Conservation (phyloP, 306 rosid genomes). For the Cicer chorassanicum region DNA sequence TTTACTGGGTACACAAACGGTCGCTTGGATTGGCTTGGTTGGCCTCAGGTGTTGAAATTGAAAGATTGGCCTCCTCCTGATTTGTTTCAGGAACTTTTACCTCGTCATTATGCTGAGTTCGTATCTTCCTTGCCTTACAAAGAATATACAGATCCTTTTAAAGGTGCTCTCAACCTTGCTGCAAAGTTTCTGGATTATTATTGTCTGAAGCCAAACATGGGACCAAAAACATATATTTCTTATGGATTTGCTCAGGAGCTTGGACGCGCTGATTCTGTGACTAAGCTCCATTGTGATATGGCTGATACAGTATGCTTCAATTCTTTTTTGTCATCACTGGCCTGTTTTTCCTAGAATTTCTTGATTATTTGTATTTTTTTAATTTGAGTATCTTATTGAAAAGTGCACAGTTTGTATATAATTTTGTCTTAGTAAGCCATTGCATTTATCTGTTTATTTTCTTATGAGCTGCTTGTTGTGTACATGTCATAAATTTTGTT, state of each 20-base stretch:
- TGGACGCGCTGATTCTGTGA: conserved; percentile 90
- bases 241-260: conserved; percentile 81
- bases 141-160: conserved; percentile 75
- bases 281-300: conserved; percentile 94
- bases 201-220: conserved; percentile 78
- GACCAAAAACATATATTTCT: conserved; percentile 92
- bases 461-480: conserved; percentile 1
- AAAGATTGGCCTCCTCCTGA: conserved; percentile 89
- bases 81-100: conserved; percentile 72
- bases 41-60: conserved; percentile 87
- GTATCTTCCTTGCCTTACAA: conserved; percentile 72
- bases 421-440: background rate
- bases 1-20: conserved; percentile 72
- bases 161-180: conserved; percentile 65
- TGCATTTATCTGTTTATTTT: conserved; percentile 1
- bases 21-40: conserved; percentile 39
- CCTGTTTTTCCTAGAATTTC: conserved; percentile 6
- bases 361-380: background rate
- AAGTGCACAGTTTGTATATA: background rate
- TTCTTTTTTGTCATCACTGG: conserved; percentile 17
- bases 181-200: conserved; percentile 42
- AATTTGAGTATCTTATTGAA: background rate
- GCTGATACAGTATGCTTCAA: conserved; percentile 76
- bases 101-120: conserved; percentile 84
- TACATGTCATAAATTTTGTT: conserved; percentile 1